Base-by-base conservation (phyloP, 176 grass and related monocot genomes). In the Pharus latifolius region DNA sequence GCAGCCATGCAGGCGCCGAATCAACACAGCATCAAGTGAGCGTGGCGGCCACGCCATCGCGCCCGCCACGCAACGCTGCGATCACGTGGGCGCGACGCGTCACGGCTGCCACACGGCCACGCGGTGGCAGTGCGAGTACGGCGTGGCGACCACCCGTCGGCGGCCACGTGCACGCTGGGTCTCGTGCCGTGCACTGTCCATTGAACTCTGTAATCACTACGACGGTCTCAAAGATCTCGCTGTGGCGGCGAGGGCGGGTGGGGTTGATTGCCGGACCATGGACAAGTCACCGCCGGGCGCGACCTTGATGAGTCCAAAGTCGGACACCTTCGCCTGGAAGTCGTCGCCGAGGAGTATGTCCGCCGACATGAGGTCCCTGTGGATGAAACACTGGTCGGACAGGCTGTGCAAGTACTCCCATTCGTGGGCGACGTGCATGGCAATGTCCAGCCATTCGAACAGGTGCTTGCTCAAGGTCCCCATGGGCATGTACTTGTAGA, bases 331-430 rank as follows among this genome's bases (percentile, higher is more conserved):
- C 17, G 75, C 75, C 32, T 57, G 66, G 61, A 78, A 67, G 30
- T 78, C 61, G 58, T 78, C 75, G 17, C 75, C 75, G 24, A 78
- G 62, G 12, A 78, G 75, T 54, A 78, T 78, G 38, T 78, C 67
- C 8, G 75, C 66, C 15, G 75, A 35, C 38, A 67, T 78, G 5
- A 78, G 35, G 66, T 78, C 75, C 51, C 75, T 58, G 51, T 78
- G 75, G 26, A 78, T 78, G 62, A 78, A 78, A 6, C 34, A 67
- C 5, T 67, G 62, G 45, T 58, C 33, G 22, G 75, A 60, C 48
- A 78, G 52, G 56, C 63, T 57, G 22, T 78, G 75, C n/a, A 78
- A 34, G 46, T 78, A 78, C 50, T 78, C 75, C 7, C 66, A 60
- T 5, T 49, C 75, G 7, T 62, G 49, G 10, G 75, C 75, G 3